Percentiles rank a stretch among this genome's conserved stretches.
phyloP scores from a whole-genome alignment of 2,329 filamentous ascomycete genomes.

The Penicillium sp. region DNA sequence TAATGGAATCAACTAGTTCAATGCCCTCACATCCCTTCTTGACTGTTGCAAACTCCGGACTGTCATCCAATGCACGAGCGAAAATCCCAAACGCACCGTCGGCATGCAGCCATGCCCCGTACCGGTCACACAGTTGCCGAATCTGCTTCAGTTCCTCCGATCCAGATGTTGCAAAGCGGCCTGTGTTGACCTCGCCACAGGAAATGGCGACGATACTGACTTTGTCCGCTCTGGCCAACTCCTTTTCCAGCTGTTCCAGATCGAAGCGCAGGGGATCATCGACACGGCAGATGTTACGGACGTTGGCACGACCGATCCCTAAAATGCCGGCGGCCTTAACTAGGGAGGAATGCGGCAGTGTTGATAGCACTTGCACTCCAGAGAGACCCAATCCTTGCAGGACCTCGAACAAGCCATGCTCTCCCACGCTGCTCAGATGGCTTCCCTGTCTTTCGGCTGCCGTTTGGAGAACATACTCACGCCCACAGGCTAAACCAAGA shows the following conservation, averaged over 20 bases:
- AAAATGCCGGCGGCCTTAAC: conserved; percentile 78
- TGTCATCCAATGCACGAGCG: conserved; percentile 61
- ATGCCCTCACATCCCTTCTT: conserved; percentile 59
- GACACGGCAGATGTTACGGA: conserved; percentile 56
- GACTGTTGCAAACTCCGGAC: conserved; percentile 55
- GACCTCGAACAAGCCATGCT: conserved; percentile 66
- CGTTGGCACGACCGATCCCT: conserved; percentile 68
- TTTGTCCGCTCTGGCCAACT: conserved; percentile 53
- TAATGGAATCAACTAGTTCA: conserved; percentile 81
- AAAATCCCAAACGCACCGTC: conserved; percentile 91
- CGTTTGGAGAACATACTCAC: conserved; percentile 56
- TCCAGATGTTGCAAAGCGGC: conserved; percentile 66
- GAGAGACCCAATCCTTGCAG: conserved; percentile 62
- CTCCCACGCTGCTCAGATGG: conserved; percentile 56
- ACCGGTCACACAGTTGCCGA: conserved; percentile 66
- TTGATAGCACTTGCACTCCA: conserved; percentile 73
- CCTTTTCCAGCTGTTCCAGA: conserved; percentile 60
- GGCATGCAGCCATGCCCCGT: conserved; percentile 82
- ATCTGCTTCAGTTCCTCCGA: conserved; percentile 60
- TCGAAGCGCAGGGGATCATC: conserved; percentile 67
- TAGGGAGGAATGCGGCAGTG: conserved; percentile 78
- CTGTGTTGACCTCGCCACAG: conserved; percentile 87
- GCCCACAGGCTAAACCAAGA: conserved; percentile 64
- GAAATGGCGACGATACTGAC: conserved; percentile 79
- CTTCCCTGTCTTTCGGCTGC: conserved; percentile 41